Evolutionary conservation across 306 rosid genomes (phyloP), one percentile per base, ranked within the genome.

Genomic region (Cercis canadensis): DNA sequence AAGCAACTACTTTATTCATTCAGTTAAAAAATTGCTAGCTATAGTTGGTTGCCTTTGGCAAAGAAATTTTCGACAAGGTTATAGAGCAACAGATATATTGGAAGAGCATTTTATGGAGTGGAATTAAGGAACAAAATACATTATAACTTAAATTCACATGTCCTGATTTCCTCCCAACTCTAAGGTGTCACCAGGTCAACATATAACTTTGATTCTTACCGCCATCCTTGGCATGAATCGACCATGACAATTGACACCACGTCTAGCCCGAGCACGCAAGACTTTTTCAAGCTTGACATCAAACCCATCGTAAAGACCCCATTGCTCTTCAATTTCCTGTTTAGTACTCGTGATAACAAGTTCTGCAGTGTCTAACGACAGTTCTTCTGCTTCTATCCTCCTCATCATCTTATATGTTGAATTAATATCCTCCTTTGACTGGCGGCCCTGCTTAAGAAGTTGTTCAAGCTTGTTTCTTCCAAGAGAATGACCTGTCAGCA

Each of bases 141-240:
- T 39, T 4, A 62, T 65, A 72, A 60, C 55, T 67, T 73, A 11
- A 66, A 49, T 72, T 67, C 41, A 49, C 52, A 49, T 57, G 16
- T 37, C 70, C 19, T 31, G 39, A 19, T 15, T 34, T n/a, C 39
- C 32, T n/a, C 15, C 41, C 9, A 57, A 39, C 3, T 49, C 40
- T 33, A 21, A 45, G 29, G 53, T 16, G 13, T 16, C 10, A 33
- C 57, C 41, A 57, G 52, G 52, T 55, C 37, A 55, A 49, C 53
- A 60, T 64, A 45, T 51, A 52, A 32, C 13, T 58, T 4, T 11
- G 43, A 15, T 17, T 50, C 86, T 82, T 87, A 89, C 97, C 90
- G 87, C 96, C 97, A 92, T 92, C 84, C 97, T 84, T 6, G 97
- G 97, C 97, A 89, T 92, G 82, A 44, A 89, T 44, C 98, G 85